Evolutionary conservation across 2,329 filamentous ascomycete species (phyloP), one percentile per base, ranked within the genome.

Genomic region (Aspergillus awamori): DNA sequence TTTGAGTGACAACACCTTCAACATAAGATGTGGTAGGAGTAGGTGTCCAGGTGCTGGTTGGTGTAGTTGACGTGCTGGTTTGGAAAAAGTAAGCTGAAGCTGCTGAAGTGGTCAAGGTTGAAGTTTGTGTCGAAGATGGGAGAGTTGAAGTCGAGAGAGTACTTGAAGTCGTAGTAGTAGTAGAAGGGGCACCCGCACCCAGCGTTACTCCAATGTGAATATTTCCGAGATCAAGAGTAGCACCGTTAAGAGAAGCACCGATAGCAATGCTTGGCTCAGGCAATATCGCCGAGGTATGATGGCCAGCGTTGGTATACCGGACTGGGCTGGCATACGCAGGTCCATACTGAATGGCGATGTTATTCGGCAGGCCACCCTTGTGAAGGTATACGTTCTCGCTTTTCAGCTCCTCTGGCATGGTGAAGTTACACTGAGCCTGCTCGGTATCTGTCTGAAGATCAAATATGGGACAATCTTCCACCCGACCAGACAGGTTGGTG

Each of bases 391-490:
- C 83, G 69, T 92, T 78, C 63, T 96, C 92, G 8, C 80, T 64
- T 1, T 74, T 71, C 20, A 95, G 74, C 0, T 71, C 67, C 0
- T 76, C 63, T 3, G 90, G 89, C 1, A 88, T 63, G 0, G 84
- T 72, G 71, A 94, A 84, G 54, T 82, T 80, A 80, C 93, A 96
- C 60, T 84, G 68, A 1, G 73, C 68, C 70, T 84, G 82, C 10
- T 83, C 80, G 0, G 77, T 74, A 26, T 87, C 82, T 56, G 76
- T 77, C 73, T 93, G 87, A 58, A 96, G 80, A 56, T 83, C 80
- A 78, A 97, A 97, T 30, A 95, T 68, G 0, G 85, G 78, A 79
- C 93, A 97, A 75, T 93, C 92, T 47, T 83, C 70, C 49, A 96
- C 86, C 45, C 81, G 70, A 36, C 93, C 93, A 8, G 86, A 87